Evolutionary conservation across 2,329 filamentous ascomycete species (phyloP), one percentile per base, ranked within the genome.

Genomic region (Cryphonectria carpinicola): DNA sequence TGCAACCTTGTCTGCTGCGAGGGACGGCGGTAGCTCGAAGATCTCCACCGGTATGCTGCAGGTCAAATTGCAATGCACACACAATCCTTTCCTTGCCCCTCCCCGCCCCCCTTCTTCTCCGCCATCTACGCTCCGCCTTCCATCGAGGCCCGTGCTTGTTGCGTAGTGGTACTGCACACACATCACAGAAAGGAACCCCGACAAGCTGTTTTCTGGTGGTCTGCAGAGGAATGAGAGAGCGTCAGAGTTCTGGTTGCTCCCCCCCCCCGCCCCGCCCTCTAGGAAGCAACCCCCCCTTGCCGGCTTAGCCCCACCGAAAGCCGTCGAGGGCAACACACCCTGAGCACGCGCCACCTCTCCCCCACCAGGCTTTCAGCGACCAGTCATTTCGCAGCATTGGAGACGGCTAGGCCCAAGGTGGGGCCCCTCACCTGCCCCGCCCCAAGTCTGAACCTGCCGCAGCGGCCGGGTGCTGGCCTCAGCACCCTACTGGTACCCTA

Each of bases 311-410:
- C 63, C 63, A 65, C 63, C 25, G 37, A 41, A 64, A 46, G 43
- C 25, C 63, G 28, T 65, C 63, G 43, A 49, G 61, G 60, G 60
- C 35, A 60, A 14, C 25, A 64, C 61, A 64, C 61, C 61, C 39
- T 64, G 63, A n/a, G 63, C 63, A 65, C 63, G 63, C 63, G 63
- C 63, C 63, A 65, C 63, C n/a, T 4, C 63, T 65, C 41, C 63
- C 17, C 63, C 63, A 52, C 41, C 63, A 65, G 28, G 41, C 43
- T 49, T 6, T 14, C 63, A 46, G 39, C 25, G 8, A 13, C 63
- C 63, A 65, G 39, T 65, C 63, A 65, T 10, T 28, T 39, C 25
- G 1, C 63, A 49, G 63, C 28, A 49, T 49, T 32, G 19, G 19
- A 17, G 1, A 32, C 43, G 63, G 63, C 63, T 52, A 49, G 63